Percentiles rank a stretch among this genome's conserved stretches.
These are phyloP conservation scores for Trichosporon coremiiforme DNA, from an alignment of 1,284 basidiomycete species.

Conservation along the genomic window DNA sequence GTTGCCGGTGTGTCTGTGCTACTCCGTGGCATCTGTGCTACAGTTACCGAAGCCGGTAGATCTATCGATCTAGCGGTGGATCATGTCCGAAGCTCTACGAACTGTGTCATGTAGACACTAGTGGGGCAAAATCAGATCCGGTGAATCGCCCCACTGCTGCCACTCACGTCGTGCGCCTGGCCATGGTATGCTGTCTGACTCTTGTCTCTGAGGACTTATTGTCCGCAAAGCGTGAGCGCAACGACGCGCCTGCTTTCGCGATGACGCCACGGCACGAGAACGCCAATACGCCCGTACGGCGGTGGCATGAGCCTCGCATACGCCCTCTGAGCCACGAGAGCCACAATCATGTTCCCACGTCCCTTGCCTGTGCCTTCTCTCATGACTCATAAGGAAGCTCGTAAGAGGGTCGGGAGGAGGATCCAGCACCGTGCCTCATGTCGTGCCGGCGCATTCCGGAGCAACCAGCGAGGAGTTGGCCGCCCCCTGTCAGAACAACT, in stretches of 20 bases:
- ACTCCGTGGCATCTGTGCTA: not conserved
- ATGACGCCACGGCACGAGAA: not conserved
- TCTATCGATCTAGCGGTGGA: too few species aligned
- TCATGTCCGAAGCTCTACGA: too few species aligned
- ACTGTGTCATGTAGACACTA: too few species aligned
- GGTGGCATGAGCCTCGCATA: not conserved
- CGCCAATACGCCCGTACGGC: too few species aligned
- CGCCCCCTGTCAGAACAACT: too few species aligned
- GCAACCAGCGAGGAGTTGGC: not conserved
- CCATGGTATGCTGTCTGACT: not conserved
- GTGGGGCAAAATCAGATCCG: not conserved
- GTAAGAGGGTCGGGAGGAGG: not conserved
- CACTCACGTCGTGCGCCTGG: not conserved
- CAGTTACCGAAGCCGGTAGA: too few species aligned
- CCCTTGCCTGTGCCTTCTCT: not conserved
- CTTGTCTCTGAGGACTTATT: not conserved
- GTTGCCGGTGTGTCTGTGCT: not conserved
- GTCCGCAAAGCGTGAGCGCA: not conserved
- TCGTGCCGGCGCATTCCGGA: conserved; percentile 4
- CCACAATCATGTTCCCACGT: not conserved
- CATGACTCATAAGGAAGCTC: not conserved
- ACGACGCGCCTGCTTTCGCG: not conserved
- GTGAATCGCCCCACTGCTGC: conserved; percentile 8
- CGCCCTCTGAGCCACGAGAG: not conserved
- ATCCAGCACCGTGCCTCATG: conserved; percentile 8